Conservation (phyloP, 2,329 filamentous ascomycete genomes). For the Clonostachys solani region DNA sequence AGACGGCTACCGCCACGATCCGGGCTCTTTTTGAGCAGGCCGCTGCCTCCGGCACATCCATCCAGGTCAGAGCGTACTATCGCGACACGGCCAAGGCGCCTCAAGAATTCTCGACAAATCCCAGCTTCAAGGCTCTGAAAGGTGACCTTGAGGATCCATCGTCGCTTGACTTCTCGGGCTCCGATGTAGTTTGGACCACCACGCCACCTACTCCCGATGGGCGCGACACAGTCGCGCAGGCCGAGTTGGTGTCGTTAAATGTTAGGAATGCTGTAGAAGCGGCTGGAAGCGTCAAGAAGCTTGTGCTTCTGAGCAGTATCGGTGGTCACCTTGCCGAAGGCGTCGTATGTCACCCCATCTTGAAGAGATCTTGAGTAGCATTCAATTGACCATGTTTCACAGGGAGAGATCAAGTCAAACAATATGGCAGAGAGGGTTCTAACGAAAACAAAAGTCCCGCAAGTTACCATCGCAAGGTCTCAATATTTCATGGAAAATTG, state of each 20-base stretch:
- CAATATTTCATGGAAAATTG: conserved; percentile 34
- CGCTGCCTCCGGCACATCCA: background rate
- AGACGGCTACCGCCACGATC: conserved; percentile 20
- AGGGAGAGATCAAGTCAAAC: conserved; percentile 31
- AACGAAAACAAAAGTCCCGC: conserved; percentile 4
- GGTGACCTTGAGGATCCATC: conserved; percentile 19
- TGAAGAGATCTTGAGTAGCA: background rate
- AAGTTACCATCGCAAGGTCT: conserved; percentile 23
- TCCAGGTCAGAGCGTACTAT: conserved; percentile 18
- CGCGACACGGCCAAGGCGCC: conserved; percentile 19
- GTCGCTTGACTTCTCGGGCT: conserved; percentile 20
- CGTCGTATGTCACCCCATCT: conserved; percentile 5
- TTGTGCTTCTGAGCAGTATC: conserved; percentile 13
- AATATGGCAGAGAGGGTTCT: conserved; percentile 22
- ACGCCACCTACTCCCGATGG: conserved; percentile 20
- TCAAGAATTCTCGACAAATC: conserved; percentile 12
- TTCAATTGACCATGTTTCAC: background rate
- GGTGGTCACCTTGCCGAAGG: conserved; percentile 14
- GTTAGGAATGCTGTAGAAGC: conserved; percentile 10
- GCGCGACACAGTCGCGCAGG: conserved; percentile 9
- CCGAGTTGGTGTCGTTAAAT: conserved; percentile 13
- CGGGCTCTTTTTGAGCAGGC: conserved; percentile 15
- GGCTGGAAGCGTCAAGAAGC: conserved; percentile 10
- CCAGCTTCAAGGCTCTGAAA: conserved; percentile 17
- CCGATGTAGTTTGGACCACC: conserved; percentile 21